These are phyloP conservation scores for Mucor lusitanicus DNA, from an alignment of 371 early-diverging fungal species.

Conservation along the genomic window DNA sequence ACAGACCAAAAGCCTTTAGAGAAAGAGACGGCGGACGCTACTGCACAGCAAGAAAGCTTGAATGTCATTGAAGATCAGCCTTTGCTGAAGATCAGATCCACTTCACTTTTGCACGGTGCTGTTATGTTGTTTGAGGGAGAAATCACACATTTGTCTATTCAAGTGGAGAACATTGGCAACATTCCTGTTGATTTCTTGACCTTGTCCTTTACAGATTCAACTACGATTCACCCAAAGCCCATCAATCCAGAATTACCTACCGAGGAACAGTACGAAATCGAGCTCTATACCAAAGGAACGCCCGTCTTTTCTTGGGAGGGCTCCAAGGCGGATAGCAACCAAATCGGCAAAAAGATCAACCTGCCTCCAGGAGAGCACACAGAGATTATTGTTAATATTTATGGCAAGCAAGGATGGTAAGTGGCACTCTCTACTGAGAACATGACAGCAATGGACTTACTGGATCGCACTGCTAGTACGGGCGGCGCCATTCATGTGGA, in stretches of 20 bases:
- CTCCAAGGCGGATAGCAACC: constrained; percentile 1
- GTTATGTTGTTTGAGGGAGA: constrained; percentile 87
- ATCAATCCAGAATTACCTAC: constrained; percentile 57
- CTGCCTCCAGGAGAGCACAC: constrained; percentile 61
- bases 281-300: constrained; percentile 64
- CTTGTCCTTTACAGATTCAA: constrained; percentile 68
- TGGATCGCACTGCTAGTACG: constrained; percentile 30
- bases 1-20: background rate
- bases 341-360: constrained; percentile 43
- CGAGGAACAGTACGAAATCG: constrained; percentile 79
- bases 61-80: constrained; percentile 71
- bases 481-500: constrained; percentile 76
- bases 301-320: constrained; percentile 68
- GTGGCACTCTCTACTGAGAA: background rate
- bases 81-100: constrained; percentile 63
- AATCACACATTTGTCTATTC: constrained; percentile 60
- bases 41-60: background rate
- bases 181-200: constrained; percentile 71
- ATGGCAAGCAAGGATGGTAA: constrained; percentile 70
- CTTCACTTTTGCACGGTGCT: constrained; percentile 67
- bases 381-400: constrained; percentile 67
- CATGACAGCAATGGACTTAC: no score
- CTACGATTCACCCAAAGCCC: constrained; percentile 41
- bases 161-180: constrained; percentile 75
- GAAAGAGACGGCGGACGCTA: background rate